Conservation (phyloP, 2,329 filamentous ascomycete genomes). For the Pseudopyricularia cyperi region DNA sequence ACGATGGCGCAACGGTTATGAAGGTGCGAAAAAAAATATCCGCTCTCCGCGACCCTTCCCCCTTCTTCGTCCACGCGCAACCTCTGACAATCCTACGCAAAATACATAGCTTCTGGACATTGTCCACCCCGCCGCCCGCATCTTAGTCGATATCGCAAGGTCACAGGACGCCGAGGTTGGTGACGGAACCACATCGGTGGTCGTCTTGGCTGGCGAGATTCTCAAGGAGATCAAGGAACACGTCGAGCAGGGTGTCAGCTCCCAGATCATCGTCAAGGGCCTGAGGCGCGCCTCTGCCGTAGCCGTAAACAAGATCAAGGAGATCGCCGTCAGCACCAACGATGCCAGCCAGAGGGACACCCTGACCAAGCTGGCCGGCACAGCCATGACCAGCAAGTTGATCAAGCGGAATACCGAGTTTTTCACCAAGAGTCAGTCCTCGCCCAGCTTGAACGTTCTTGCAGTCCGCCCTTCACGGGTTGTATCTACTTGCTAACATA, state of each 20-base stretch:
- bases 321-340: constrained; percentile 79
- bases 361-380: constrained; percentile 76
- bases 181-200: constrained; percentile 94
- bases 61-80: background rate
- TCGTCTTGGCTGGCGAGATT: constrained; percentile 94
- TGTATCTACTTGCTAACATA: constrained; percentile 9
- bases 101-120: constrained; percentile 75
- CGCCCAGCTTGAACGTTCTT: constrained; percentile 3
- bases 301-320: constrained; percentile 98
- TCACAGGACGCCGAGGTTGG: constrained; percentile 99
- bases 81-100: constrained; percentile 1
- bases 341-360: constrained; percentile 81
- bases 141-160: constrained; percentile 94
- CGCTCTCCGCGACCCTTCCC: background rate
- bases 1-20: constrained; percentile 98
- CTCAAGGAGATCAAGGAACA: constrained; percentile 93
- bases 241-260: constrained; percentile 92
- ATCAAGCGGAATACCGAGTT: constrained; percentile 95
- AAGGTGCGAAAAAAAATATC: constrained; percentile 45
- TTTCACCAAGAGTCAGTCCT: constrained; percentile 79
- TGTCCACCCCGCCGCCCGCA: constrained; percentile 90
- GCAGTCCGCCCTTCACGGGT: background rate
- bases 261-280: constrained; percentile 95
- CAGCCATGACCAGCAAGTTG: constrained; percentile 98
- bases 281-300: constrained; percentile 75